Evolutionary conservation across 2,329 filamentous ascomycete genomes (phyloP).

Genomic region (Colletotrichum simmondsii): DNA sequence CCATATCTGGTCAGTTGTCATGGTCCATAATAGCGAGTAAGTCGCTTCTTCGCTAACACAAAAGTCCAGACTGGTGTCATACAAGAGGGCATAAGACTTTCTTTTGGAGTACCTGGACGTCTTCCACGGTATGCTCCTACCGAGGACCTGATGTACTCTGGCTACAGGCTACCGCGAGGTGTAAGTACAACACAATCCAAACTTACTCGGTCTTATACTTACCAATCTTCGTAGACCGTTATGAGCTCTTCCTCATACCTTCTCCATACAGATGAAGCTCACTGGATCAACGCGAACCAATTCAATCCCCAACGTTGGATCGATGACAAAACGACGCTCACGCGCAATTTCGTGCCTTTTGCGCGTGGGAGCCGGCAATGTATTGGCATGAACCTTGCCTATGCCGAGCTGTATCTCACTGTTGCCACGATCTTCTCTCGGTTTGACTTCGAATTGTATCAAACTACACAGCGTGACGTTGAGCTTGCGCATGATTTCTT

Average conservation of each 20-base stretch:
- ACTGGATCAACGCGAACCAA: too few relatives aligned
- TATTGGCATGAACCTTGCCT: conserved; percentile 36
- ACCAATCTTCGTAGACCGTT: too few relatives aligned
- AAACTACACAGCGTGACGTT: conserved; percentile 36
- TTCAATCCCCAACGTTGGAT: conserved; percentile 43
- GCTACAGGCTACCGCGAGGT: conserved; percentile 28
- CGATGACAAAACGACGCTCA: conserved; percentile 33
- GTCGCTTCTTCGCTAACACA: neutral
- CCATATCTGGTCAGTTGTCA: conserved; percentile 21
- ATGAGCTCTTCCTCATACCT: too few relatives aligned
- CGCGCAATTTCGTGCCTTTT: conserved; percentile 34
- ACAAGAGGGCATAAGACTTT: conserved; percentile 29
- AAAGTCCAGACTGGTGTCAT: conserved; percentile 19
- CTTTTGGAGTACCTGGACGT: conserved; percentile 30
- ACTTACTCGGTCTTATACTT: neutral
- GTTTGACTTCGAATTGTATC: conserved; percentile 34
- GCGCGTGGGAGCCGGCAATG: conserved; percentile 37
- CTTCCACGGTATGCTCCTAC: conserved; percentile 23
- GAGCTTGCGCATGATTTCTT: conserved; percentile 25
- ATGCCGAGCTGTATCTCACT: conserved; percentile 30
- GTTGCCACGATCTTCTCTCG: conserved; percentile 13
- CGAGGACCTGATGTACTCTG: conserved; percentile 24
- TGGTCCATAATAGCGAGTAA: too few relatives aligned
- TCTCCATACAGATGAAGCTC: too few relatives aligned
- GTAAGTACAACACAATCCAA: conserved; percentile 2